Percentiles rank a stretch among this genome's conserved stretches.
phyloP scores from a whole-genome alignment of 1,139 yeast species.

The Eremothecium cymbalariae region DNA sequence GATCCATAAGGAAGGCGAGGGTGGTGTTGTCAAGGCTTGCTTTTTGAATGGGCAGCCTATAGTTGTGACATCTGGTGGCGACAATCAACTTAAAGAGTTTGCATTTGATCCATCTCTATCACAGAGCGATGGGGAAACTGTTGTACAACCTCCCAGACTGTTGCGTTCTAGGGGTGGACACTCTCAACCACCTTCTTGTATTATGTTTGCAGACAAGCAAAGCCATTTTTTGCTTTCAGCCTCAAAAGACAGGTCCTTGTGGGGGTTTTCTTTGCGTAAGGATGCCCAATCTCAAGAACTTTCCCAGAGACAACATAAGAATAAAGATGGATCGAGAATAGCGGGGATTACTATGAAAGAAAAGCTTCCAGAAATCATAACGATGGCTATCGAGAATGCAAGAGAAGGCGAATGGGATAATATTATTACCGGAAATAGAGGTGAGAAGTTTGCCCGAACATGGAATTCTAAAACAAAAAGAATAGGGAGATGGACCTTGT shows the following conservation, averaged over 20 bases:
- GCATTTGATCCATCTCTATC: slow-evolving; percentile 89
- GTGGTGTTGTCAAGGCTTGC: slow-evolving; percentile 70
- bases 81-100: slow-evolving; percentile 78
- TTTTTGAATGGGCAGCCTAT: slow-evolving; percentile 92
- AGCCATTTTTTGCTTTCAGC: slow-evolving; percentile 84
- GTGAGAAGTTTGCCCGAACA: slow-evolving; percentile 75
- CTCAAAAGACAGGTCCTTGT: slow-evolving; percentile 75
- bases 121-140: slow-evolving; percentile 44
- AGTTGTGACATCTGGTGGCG: slow-evolving; percentile 85
- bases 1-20: slow-evolving; percentile 65
- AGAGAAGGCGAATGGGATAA: slow-evolving; percentile 95
- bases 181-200: slow-evolving; percentile 76
- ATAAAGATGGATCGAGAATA: slow-evolving; percentile 46
- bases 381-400: slow-evolving; percentile 65
- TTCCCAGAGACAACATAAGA: slow-evolving; percentile 65
- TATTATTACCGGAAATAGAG: slow-evolving; percentile 83
- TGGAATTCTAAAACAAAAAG: slow-evolving; percentile 84
- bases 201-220: slow-evolving; percentile 69
- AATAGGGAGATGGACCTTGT: slow-evolving; percentile 64
- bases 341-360: slow-evolving; percentile 45
- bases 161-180: slow-evolving; percentile 96
- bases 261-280: slow-evolving; percentile 88
- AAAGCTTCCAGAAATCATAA: slow-evolving; percentile 69
- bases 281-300: slow-evolving; percentile 95
- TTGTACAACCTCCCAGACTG: slow-evolving; percentile 84